A percentile compares a stretch with the other conserved stretches of the same genome.
phyloP scores from a whole-genome alignment of 441 rosid genomes.

The Bocquillonia castaneifolia region DNA sequence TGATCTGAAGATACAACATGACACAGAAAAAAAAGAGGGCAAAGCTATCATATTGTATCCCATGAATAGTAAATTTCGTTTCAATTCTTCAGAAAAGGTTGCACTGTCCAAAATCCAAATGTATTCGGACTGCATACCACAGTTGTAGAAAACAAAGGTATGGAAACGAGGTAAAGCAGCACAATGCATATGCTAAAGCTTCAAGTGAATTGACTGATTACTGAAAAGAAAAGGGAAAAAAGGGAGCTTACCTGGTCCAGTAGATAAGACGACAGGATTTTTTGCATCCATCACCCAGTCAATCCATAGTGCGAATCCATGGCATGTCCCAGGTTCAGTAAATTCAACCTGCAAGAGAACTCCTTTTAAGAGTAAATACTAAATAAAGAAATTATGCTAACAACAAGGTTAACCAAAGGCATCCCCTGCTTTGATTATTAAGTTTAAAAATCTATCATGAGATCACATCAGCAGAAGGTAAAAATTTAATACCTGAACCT shows the following conservation, averaged over 20 bases:
- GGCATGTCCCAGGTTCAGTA: conserved; percentile 58
- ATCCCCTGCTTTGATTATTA: background rate
- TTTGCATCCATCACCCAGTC: conserved; percentile 86
- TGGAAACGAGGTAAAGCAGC: background rate
- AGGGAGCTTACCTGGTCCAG: conserved; percentile 63
- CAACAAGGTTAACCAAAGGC: background rate
- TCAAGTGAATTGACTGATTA: background rate
- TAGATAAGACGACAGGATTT: conserved; percentile 47
- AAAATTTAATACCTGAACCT: conserved; percentile 47
- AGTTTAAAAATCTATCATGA: too few species aligned
- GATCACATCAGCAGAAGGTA: background rate
- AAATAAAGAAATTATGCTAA: background rate
- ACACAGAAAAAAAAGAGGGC: background rate
- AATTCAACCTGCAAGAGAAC: conserved; percentile 52
- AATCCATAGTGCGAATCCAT: conserved; percentile 85
- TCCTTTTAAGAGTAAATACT: background rate
- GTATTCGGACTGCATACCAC: background rate
- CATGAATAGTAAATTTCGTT: background rate
- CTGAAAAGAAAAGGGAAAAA: background rate
- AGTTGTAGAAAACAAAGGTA: background rate
- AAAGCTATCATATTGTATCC: background rate
- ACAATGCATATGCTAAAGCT: background rate
- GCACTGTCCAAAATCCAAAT: background rate
- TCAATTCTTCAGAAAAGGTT: background rate
- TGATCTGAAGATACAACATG: conserved; percentile 36